Evolutionary conservation across 495 filamentous ascomycete species (phyloP), one percentile per base, ranked within the genome.

Genomic region (Pseudevernia furfuracea): DNA sequence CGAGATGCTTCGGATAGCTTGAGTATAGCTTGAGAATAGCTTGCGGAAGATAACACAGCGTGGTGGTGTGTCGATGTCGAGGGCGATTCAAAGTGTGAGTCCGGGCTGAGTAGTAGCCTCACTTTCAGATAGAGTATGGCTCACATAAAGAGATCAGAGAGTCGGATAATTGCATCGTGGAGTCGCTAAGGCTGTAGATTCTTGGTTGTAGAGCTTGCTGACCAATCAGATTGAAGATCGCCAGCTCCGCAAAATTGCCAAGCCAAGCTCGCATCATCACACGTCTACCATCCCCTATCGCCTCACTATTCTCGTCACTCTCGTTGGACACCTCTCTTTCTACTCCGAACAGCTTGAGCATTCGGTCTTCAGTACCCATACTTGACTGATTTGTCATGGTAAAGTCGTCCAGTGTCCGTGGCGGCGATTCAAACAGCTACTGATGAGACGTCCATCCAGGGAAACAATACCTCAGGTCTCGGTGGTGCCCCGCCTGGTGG

Each of bases 401-500:
- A 63, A 56, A 38, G 28, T 32, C 8, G 25, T 44, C n/a, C 14
- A 0, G n/a, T 21, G 43, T 11, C 37, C 37, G 38, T 52, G 49
- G 49, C 61, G 49, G 61, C 34, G 28, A 12, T 8, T 15, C 17
- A 43, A 34, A 57, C 19, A 34, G 14, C 36, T 44, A 41, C 37
- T 63, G 61, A 63, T 55, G 38, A 21, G 7, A 23, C 37, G 19
- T 32, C 17, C 55, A 28, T 48, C 30, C 68, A 92, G 89, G 89
- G 89, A 76, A 89, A 93, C 75, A 89, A 89, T 75, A 90, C 94
- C 74, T 96, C 93, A 74, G 90, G 88, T 66, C 86, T 94, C 75
- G 89, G 89, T 66, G 87, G 82, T 52, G 76, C 81, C 53, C 82
- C 80, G 57, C 80, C 78, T 63, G 89, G 89, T 63, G 85, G 85